Percentiles rank a stretch among this genome's conserved stretches.
These are phyloP conservation scores for Diaporthe vaccinii DNA, from an alignment of 2,329 filamentous ascomycete genomes.

Conservation along the genomic window DNA sequence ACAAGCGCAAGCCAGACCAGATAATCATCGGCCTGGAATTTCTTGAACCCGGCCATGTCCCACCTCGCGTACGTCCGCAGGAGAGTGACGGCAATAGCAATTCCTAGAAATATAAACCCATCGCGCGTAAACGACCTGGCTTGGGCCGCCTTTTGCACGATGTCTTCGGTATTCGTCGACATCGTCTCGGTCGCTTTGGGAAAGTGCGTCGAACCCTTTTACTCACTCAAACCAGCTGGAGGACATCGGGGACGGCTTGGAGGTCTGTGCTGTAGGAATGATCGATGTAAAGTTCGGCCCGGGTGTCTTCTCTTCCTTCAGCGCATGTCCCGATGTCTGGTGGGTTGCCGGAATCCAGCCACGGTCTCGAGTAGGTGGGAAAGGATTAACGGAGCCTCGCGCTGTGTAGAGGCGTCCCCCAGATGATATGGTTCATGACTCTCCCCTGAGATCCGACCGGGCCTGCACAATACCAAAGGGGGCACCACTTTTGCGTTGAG, in stretches of 20 bases:
- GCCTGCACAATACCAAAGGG: constrained; percentile 1
- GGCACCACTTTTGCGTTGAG: neutral
- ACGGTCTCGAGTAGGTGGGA: neutral
- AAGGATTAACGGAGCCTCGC: neutral
- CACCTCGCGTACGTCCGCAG: constrained; percentile 54
- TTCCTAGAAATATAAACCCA: constrained; percentile 52
- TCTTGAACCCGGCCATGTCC: constrained; percentile 49
- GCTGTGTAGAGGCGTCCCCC: neutral
- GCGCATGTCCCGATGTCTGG: constrained; percentile 2
- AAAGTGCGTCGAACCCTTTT: constrained; percentile 1
- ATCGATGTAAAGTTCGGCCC: neutral
- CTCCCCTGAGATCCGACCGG: neutral
- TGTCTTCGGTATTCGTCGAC: neutral
- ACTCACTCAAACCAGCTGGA: constrained; percentile 11
- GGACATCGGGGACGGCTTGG: constrained; percentile 11
- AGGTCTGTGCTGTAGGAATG: neutral
- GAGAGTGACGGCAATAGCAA: constrained; percentile 52
- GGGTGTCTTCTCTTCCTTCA: neutral
- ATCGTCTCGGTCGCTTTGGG: constrained; percentile 4
- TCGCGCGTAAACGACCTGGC: constrained; percentile 49
- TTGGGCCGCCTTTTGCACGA: constrained; percentile 23
- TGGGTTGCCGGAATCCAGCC: neutral
- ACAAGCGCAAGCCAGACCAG: constrained; percentile 53
- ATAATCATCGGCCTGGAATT: constrained; percentile 53
- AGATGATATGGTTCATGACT: constrained; percentile 12